Evolutionary conservation across 306 rosid species (phyloP).

Genomic region (Cotoneaster glaucophyllus): DNA sequence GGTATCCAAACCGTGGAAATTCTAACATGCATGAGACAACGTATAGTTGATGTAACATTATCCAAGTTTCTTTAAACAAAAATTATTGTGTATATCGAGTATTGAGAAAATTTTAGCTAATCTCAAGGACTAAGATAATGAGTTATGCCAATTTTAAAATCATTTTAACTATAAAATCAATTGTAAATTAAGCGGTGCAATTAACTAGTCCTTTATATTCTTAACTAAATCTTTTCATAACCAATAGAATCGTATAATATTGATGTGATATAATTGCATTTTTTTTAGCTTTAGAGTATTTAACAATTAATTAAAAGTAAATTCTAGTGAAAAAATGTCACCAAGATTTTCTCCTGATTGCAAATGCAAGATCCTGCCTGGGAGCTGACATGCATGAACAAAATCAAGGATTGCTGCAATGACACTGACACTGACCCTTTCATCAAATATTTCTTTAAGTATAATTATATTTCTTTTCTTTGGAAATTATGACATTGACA

Average conservation of each 20-base stretch:
- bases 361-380: conserved; percentile 26
- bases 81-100: too few relatives aligned
- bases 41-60: neutral
- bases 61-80: neutral
- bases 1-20: neutral
- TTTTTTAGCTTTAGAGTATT: neutral
- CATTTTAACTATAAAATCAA: neutral
- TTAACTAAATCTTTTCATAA: neutral
- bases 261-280: conserved; percentile 4
- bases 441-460: neutral
- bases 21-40: neutral
- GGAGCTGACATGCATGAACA: conserved; percentile 20
- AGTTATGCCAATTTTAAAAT: too few relatives aligned
- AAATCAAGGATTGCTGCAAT: neutral
- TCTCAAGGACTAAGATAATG: too few relatives aligned
- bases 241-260: neutral
- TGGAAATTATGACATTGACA: conserved; percentile 17
- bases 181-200: neutral
- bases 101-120: too few relatives aligned
- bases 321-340: conserved; percentile 17
- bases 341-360: conserved; percentile 23
- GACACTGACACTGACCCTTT: conserved; percentile 19
- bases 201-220: neutral
- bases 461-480: neutral
- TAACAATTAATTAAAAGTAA: neutral